Evolutionary conservation across 2,329 filamentous ascomycete species (phyloP).

Genomic region (Fusarium abutilonis): DNA sequence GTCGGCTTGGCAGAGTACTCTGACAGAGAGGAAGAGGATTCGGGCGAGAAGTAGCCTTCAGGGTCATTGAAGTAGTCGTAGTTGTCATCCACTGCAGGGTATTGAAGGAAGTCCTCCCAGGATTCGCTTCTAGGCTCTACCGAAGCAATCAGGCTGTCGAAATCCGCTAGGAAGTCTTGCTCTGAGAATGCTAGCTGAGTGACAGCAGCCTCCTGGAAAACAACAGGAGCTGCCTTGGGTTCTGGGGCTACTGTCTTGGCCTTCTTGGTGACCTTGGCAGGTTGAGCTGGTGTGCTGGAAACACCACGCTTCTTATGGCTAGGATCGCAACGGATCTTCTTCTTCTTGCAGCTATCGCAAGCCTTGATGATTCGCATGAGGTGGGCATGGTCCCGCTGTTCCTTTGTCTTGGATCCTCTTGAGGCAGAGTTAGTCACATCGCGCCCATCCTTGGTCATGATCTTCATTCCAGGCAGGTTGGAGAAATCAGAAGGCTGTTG

Average conservation of each 20-base stretch:
- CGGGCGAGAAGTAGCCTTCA: conserved; percentile 55
- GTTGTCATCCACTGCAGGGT: conserved; percentile 52
- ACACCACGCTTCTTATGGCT: conserved; percentile 63
- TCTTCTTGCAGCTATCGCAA: conserved; percentile 69
- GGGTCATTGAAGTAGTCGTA: conserved; percentile 60
- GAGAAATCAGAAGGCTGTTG: conserved; percentile 58
- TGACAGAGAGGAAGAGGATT: conserved; percentile 44
- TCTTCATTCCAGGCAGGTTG: conserved; percentile 70
- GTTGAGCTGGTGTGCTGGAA: conserved; percentile 46
- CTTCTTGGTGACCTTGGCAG: conserved; percentile 56
- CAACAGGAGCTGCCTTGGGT: conserved; percentile 18
- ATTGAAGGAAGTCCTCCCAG: conserved; percentile 60
- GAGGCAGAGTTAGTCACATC: conserved; percentile 72
- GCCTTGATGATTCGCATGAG: conserved; percentile 74
- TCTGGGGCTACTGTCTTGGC: conserved; percentile 44
- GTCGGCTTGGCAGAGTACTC: conserved; percentile 44
- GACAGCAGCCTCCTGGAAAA: conserved; percentile 19
- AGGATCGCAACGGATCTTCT: conserved; percentile 71
- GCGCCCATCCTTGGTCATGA: conserved; percentile 70
- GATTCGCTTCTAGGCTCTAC: conserved; percentile 42
- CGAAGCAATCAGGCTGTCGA: conserved; percentile 35
- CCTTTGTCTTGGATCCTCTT: conserved; percentile 72
- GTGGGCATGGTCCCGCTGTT: conserved; percentile 73
- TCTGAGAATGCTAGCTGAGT: conserved; percentile 28
- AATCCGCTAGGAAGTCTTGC: conserved; percentile 37